Percentiles rank a stretch among this genome's conserved stretches.
phyloP scores from a whole-genome alignment of 805 yeast genomes.

The Lipomyces orientalis region DNA sequence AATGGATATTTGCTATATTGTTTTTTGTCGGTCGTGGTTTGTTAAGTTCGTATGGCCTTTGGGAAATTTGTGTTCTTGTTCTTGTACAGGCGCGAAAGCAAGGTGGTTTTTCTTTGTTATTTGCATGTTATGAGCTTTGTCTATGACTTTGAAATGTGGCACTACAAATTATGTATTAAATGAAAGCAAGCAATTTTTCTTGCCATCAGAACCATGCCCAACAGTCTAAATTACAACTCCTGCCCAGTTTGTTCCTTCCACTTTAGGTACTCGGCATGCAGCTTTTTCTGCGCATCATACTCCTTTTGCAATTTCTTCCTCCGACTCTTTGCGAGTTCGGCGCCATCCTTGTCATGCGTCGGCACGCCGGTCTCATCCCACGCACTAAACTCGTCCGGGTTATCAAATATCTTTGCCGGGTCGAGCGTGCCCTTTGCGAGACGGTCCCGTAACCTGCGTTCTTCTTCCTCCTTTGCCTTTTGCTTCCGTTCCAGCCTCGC shows the following conservation, averaged over 20 bases:
- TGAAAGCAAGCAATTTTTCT: too few relatives aligned
- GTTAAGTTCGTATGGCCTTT: neutral
- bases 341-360: conserved; percentile 73
- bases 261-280: conserved; percentile 66
- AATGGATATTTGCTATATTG: neutral
- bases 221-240: conserved; percentile 8
- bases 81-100: conserved; percentile 1
- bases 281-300: conserved; percentile 79
- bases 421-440: conserved; percentile 73
- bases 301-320: conserved; percentile 80
- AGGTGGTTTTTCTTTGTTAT: neutral
- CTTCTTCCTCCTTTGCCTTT: conserved; percentile 49
- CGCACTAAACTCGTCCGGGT: conserved; percentile 61
- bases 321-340: conserved; percentile 83
- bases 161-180: neutral
- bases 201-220: too few relatives aligned
- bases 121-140: neutral
- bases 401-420: conserved; percentile 72
- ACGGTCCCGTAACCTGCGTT: conserved; percentile 59
- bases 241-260: conserved; percentile 16
- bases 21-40: neutral
- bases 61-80: neutral
- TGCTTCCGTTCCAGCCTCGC: conserved; percentile 63
- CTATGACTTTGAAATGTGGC: neutral
- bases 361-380: conserved; percentile 93